These are phyloP conservation scores for Diutina rugosa DNA, from an alignment of 1,139 yeast genomes.

Conservation along the genomic window DNA sequence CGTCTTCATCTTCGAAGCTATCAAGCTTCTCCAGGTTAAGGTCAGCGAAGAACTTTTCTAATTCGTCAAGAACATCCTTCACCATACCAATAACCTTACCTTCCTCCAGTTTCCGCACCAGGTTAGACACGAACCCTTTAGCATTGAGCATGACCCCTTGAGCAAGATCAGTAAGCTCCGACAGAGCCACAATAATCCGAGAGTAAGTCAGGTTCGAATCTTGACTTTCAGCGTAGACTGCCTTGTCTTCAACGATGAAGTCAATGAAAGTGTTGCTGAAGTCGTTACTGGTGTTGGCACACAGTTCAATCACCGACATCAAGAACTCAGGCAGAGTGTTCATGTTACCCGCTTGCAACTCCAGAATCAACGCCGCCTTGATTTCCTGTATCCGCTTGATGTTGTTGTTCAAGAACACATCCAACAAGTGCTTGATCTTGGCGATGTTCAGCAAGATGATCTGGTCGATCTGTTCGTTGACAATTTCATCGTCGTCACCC, in stretches of 20 bases:
- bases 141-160: conserved; percentile 56
- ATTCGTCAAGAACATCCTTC: conserved; percentile 44
- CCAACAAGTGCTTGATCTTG: conserved; percentile 48
- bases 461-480: conserved; percentile 47
- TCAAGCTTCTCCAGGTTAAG: conserved; percentile 42
- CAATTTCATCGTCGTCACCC: conserved; percentile 24
- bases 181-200: conserved; percentile 50
- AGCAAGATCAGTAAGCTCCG: conserved; percentile 52
- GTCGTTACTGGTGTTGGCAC: conserved; percentile 64
- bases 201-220: conserved; percentile 42
- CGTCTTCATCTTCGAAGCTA: conserved; percentile 42
- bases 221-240: conserved; percentile 25
- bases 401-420: conserved; percentile 59
- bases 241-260: conserved; percentile 65
- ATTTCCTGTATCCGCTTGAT: conserved; percentile 65
- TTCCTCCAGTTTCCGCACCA: conserved; percentile 37
- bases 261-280: conserved; percentile 73
- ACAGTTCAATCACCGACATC: conserved; percentile 57
- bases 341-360: conserved; percentile 76
- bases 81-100: conserved; percentile 38
- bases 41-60: conserved; percentile 51
- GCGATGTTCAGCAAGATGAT: conserved; percentile 33
- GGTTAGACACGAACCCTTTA: conserved; percentile 53
- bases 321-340: conserved; percentile 66
- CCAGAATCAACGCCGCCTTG: conserved; percentile 59